Base-by-base conservation (phyloP, 495 filamentous ascomycete genomes). In the Chaetomium tenue region DNA sequence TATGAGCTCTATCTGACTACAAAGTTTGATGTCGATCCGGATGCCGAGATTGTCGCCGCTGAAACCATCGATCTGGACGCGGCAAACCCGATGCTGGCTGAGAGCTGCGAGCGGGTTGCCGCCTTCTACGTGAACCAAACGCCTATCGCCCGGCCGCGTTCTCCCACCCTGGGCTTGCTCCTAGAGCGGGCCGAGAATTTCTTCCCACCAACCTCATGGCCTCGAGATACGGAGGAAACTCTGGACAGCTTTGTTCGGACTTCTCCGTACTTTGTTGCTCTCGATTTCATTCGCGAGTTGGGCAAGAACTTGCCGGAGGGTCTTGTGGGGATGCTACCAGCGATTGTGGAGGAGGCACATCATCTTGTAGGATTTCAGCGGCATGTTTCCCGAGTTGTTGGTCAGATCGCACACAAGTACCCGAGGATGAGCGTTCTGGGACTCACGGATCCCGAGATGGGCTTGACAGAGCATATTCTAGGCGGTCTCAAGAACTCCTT, bases 1-100 rank as follows among this genome's bases (percentile, higher is more conserved):
- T 69, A 71, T 25, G 78, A 81, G 58, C 66, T 81, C 2, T 82
- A 80, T 48, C 69, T 81, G 23, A 72, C 72, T n/a, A 80, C 78
- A 0, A 66, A 71, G 46, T 63, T 70, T 39, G 74, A 79, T 20
- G 15, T 79, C 5, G 78, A 82, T 33, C 78, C 78, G 1, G 76
- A 76, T 16, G 68, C 76, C 37, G 72, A 74, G 44, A 79, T 82
- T 44, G 62, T 74, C n/a, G 39, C 37, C 7, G 46, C 54, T 0
- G 51, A 64, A 0, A 8, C 12, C 13, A 12, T 37, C 1, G 26
- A 60, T 0, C 18, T 54, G 9, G 16, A 47, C 12, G 26, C 9
- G 0, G 25, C 63, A 0, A 72, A 68, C 23, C 60, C 63, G 3
- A 61, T 67, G 28, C 69, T 81, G 0, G 48, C 71, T 25, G 75